These are phyloP conservation scores for Trichoderma polysporum DNA, from an alignment of 2,329 filamentous ascomycete genomes.

Conservation along the genomic window DNA sequence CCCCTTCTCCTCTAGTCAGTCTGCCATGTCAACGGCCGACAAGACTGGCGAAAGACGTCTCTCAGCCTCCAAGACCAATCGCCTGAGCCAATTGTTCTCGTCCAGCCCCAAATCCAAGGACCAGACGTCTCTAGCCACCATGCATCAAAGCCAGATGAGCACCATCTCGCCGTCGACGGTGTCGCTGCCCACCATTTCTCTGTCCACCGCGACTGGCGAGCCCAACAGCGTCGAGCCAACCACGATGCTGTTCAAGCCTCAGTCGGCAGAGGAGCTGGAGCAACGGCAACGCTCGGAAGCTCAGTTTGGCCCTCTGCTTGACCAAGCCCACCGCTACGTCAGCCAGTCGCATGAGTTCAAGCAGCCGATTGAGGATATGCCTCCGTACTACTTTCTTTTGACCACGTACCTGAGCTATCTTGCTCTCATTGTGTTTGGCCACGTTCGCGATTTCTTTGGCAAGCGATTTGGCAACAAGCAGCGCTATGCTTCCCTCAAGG, in stretches of 20 bases:
- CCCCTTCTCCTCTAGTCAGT: conserved; percentile 52
- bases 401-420: conserved; percentile 99
- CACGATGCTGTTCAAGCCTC: conserved; percentile 81
- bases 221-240: conserved; percentile 69
- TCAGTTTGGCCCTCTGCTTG: conserved; percentile 84
- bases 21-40: conserved; percentile 48
- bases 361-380: conserved; percentile 87
- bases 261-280: conserved; percentile 77
- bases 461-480: conserved; percentile 88
- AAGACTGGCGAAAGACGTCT: conserved; percentile 56
- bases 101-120: conserved; percentile 74
- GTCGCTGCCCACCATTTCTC: conserved; percentile 84
- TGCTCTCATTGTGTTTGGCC: conserved; percentile 90
- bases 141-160: conserved; percentile 57
- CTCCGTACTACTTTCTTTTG: conserved; percentile 93
- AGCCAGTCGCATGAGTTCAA: conserved; percentile 84
- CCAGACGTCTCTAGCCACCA: conserved; percentile 64
- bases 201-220: conserved; percentile 71
- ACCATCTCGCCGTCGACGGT: conserved; percentile 70
- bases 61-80: conserved; percentile 68
- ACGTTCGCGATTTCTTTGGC: conserved; percentile 95
- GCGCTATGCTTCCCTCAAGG: conserved; percentile 76
- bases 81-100: conserved; percentile 80
- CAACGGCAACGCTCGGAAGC: conserved; percentile 76
- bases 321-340: conserved; percentile 80